Conservation (phyloP, 23 red algal species). For the Cyanidioschyzon merolae region DNA sequence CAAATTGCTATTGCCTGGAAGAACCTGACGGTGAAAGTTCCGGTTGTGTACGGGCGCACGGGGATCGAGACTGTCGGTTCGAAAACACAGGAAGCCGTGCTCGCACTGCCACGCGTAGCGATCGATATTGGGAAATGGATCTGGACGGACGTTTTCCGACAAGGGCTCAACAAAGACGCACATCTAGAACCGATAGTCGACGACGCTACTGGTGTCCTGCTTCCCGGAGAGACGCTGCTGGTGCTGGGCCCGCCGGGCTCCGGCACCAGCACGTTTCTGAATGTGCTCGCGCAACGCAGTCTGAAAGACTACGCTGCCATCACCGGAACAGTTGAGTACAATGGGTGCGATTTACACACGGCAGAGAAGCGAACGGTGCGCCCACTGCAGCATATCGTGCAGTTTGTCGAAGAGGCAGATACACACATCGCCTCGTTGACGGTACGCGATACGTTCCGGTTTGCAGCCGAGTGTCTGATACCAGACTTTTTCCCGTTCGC, state of each 20-base stretch:
- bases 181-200: slow-evolving; percentile 17
- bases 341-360: slow-evolving; percentile 19
- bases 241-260: slow-evolving; percentile 66
- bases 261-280: slow-evolving; percentile 53
- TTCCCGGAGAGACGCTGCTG: slow-evolving; percentile 61
- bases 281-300: slow-evolving; percentile 30
- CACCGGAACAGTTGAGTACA: slow-evolving; percentile 55
- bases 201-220: slow-evolving; percentile 42
- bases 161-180: not conserved
- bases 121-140: slow-evolving; percentile 23
- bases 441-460: slow-evolving; percentile 59
- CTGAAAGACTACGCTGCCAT: slow-evolving; percentile 16
- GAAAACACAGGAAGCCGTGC: not conserved
- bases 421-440: slow-evolving; percentile 57
- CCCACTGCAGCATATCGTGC: slow-evolving; percentile 43
- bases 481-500: slow-evolving; percentile 71
- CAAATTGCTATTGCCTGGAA: slow-evolving; percentile 19
- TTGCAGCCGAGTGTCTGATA: slow-evolving; percentile 60
- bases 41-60: slow-evolving; percentile 9
- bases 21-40: slow-evolving; percentile 26
- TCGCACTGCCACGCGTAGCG: not conserved
- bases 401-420: slow-evolving; percentile 57
- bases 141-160: slow-evolving; percentile 22
- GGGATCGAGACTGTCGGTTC: slow-evolving; percentile 29
- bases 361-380: not conserved